A percentile compares a stretch with the other conserved stretches of the same genome.
These are phyloP conservation scores for Acacia concinna DNA, from an alignment of 331 rosid genomes.

Conservation along the genomic window DNA sequence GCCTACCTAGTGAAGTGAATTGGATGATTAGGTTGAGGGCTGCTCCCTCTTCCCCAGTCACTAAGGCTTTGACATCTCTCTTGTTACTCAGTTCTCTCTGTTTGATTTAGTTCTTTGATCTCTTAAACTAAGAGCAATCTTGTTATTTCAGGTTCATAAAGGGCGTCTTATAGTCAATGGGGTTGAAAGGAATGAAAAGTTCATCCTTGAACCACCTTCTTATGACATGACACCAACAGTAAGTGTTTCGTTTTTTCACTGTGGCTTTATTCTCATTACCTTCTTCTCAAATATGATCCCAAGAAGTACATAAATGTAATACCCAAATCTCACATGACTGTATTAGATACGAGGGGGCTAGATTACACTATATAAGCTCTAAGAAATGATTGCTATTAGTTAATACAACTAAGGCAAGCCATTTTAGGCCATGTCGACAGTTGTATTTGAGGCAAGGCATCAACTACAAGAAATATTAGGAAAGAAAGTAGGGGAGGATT, in stretches of 20 bases:
- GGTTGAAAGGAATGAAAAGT: conserved; percentile 81
- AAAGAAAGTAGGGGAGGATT: background rate
- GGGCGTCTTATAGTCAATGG: conserved; percentile 92
- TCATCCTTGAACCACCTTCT: conserved; percentile 73
- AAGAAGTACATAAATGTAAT: background rate
- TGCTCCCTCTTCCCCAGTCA: background rate
- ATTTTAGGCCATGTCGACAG: background rate
- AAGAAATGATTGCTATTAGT: background rate
- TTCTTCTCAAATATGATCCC: background rate
- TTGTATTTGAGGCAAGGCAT: background rate
- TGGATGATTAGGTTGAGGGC: conserved; percentile 1
- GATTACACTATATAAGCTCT: background rate
- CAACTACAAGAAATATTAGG: no score
- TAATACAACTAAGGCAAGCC: background rate
- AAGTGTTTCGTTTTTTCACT: conserved; percentile 38
- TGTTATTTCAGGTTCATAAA: conserved; percentile 68
- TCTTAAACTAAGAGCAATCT: conserved; percentile 8
- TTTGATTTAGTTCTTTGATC: conserved; percentile 17
- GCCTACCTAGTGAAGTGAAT: conserved; percentile 1
- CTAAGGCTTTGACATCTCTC: background rate
- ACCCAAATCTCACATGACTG: background rate
- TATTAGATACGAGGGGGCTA: background rate
- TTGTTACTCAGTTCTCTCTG: background rate
- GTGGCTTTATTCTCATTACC: background rate
- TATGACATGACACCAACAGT: conserved; percentile 84